These are phyloP conservation scores for Paecilomyces niveus DNA, from an alignment of 2,329 filamentous ascomycete genomes.

Conservation along the genomic window DNA sequence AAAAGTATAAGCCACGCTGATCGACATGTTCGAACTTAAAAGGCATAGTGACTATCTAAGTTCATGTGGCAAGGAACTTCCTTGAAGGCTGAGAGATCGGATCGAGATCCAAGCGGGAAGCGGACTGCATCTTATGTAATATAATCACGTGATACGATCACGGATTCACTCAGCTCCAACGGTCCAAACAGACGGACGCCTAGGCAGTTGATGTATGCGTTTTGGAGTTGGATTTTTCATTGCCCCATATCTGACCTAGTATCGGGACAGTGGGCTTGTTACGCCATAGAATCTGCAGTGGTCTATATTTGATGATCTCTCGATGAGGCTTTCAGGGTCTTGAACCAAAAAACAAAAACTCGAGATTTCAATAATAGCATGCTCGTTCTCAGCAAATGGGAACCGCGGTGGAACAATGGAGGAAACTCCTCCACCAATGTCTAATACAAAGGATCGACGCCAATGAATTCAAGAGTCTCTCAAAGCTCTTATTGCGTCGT, in stretches of 20 bases:
- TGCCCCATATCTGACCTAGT: neutral
- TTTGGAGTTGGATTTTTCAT: neutral
- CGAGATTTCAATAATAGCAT: slow-evolving; percentile 1
- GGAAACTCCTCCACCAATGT: slow-evolving; percentile 29
- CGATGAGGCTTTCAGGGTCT: neutral
- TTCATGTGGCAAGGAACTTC: neutral
- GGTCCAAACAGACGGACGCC: neutral
- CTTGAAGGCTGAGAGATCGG: neutral
- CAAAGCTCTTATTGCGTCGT: slow-evolving; percentile 25
- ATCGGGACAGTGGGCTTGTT: neutral
- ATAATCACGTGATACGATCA: neutral
- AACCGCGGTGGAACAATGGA: slow-evolving; percentile 29
- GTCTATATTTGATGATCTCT: neutral
- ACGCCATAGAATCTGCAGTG: too few species aligned
- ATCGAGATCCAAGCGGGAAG: neutral
- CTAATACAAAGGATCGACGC: slow-evolving; percentile 30
- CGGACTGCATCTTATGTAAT: neutral
- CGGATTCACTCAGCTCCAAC: neutral
- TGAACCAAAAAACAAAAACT: neutral
- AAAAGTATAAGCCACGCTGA: neutral
- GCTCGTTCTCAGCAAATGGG: slow-evolving; percentile 10
- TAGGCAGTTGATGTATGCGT: neutral
- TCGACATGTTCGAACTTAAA: neutral
- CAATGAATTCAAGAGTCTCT: slow-evolving; percentile 30
- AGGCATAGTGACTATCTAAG: neutral